Evolutionary conservation across 768 basidiomycete genomes (phyloP).

Genomic region (Boletus pseudopeckii): DNA sequence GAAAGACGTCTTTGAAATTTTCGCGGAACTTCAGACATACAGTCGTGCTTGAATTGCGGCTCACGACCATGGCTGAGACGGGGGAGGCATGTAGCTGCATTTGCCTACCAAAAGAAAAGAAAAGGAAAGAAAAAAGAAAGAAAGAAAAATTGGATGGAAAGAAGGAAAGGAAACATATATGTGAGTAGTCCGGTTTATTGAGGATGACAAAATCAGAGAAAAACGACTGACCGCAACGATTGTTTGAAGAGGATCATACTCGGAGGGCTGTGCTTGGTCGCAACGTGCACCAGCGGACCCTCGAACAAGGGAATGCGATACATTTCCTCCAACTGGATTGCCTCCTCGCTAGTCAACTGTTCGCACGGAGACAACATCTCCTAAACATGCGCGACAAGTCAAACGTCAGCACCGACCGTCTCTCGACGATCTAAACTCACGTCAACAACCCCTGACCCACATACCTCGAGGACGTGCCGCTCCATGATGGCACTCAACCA

Average conservation of each 20-base stretch:
- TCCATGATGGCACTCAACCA: conserved; percentile 16
- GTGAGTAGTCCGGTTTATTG: not conserved
- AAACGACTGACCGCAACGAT: conserved; percentile 20
- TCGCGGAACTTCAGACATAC: conserved; percentile 41
- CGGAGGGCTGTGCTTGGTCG: conserved; percentile 37
- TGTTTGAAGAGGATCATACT: conserved; percentile 35
- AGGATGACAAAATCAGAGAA: not conserved
- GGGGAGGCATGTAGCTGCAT: conserved; percentile 16
- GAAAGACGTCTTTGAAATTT: conserved; percentile 38
- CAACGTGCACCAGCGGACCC: conserved; percentile 31
- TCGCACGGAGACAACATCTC: conserved; percentile 50
- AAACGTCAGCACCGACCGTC: not conserved
- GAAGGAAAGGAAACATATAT: not conserved
- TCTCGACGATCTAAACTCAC: not conserved
- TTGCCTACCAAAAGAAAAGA: conserved; percentile 15
- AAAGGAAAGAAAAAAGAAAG: no score
- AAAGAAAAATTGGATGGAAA: no score
- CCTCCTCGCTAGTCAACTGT: conserved; percentile 41
- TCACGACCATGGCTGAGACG: conserved; percentile 45
- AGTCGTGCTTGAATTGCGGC: conserved; percentile 59
- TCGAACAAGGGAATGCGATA: conserved; percentile 46
- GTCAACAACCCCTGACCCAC: not conserved
- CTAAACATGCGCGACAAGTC: conserved; percentile 28
- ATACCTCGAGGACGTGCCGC: conserved; percentile 19
- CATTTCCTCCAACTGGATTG: conserved; percentile 53